A percentile compares a stretch with the other conserved stretches of the same genome.
These are phyloP conservation scores for Pelagomonas calceolata DNA, from an alignment of 108 stramenopile species.

Conservation along the genomic window DNA sequence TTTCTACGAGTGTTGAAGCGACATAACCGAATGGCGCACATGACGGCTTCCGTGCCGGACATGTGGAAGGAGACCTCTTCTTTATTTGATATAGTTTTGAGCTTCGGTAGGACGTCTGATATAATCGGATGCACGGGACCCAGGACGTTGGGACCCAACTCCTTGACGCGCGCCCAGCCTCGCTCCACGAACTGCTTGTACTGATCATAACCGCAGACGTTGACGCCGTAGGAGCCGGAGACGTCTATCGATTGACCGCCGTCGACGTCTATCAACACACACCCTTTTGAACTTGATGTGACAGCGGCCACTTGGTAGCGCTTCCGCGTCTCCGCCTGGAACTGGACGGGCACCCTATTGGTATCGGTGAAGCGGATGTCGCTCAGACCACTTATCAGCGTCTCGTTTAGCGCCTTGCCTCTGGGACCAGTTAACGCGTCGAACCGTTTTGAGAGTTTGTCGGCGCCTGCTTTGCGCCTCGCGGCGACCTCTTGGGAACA, in stretches of 20 bases:
- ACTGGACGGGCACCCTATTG: background rate
- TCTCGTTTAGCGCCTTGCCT: background rate
- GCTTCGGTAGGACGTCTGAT: background rate
- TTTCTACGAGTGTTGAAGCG: conserved; percentile 20
- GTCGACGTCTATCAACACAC: conserved; percentile 12
- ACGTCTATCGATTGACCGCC: conserved; percentile 14
- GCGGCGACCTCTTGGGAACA: conserved; percentile 2
- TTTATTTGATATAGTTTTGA: conserved; percentile 6
- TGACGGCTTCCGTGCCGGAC: conserved; percentile 24
- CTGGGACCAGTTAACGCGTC: background rate
- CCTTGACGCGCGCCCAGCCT: conserved; percentile 9
- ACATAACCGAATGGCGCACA: conserved; percentile 14
- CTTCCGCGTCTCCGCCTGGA: background rate
- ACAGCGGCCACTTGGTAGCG: background rate
- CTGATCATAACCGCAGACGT: conserved; percentile 20
- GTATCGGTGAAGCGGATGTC: background rate
- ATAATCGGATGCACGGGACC: conserved; percentile 19
- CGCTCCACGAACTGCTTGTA: conserved; percentile 17
- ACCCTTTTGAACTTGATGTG: background rate
- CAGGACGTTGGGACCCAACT: conserved; percentile 14
- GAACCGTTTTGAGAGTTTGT: background rate
- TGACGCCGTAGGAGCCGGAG: conserved; percentile 22
- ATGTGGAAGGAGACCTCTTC: conserved; percentile 19
- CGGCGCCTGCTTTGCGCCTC: conserved; percentile 3
- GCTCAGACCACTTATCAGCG: background rate